phyloP scores from a whole-genome alignment of 345 rosid species.

The Tarenaya hassleriana region DNA sequence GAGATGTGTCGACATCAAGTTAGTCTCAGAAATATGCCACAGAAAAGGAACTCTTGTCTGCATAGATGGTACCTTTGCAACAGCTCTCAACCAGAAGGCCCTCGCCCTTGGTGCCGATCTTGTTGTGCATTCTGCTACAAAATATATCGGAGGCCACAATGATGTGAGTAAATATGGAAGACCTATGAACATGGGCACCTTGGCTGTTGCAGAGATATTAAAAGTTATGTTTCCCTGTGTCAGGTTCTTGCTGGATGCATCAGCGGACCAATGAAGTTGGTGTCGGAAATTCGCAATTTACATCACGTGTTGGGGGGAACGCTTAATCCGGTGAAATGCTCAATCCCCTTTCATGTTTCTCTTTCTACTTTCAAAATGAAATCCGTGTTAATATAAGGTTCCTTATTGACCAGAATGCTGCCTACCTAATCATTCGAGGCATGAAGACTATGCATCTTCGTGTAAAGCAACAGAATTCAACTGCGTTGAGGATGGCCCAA shows the following conservation, averaged over 20 bases:
- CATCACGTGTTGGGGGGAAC: conserved; percentile 93
- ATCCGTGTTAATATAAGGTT: conserved; percentile 9
- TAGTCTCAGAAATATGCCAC: conserved; percentile 84
- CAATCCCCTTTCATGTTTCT: conserved; percentile 1
- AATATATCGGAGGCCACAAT: conserved; percentile 92
- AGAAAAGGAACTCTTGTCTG: conserved; percentile 85
- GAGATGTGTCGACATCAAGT: conserved; percentile 86
- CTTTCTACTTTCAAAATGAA: conserved; percentile 9
- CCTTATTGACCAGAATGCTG: conserved; percentile 58
- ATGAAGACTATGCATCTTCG: conserved; percentile 99
- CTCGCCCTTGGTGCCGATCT: conserved; percentile 97
- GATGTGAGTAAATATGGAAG: conserved; percentile 49
- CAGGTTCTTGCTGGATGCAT: conserved; percentile 97
- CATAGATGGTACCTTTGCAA: conserved; percentile 98
- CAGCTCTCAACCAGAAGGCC: conserved; percentile 94
- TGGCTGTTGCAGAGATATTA: not conserved
- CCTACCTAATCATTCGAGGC: conserved; percentile 92
- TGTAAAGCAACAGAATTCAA: conserved; percentile 92
- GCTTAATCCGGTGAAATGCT: conserved; percentile 67
- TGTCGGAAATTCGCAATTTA: conserved; percentile 73
- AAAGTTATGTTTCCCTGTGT: conserved; percentile 2
- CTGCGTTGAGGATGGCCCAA: conserved; percentile 92
- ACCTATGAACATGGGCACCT: conserved; percentile 1
- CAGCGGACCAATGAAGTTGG: conserved; percentile 66
- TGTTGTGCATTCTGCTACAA: conserved; percentile 84